Percentiles rank a stretch among this genome's conserved stretches.
Conservation (phyloP, 2,329 filamentous ascomycete genomes). For the Intubia oerlemansii region DNA sequence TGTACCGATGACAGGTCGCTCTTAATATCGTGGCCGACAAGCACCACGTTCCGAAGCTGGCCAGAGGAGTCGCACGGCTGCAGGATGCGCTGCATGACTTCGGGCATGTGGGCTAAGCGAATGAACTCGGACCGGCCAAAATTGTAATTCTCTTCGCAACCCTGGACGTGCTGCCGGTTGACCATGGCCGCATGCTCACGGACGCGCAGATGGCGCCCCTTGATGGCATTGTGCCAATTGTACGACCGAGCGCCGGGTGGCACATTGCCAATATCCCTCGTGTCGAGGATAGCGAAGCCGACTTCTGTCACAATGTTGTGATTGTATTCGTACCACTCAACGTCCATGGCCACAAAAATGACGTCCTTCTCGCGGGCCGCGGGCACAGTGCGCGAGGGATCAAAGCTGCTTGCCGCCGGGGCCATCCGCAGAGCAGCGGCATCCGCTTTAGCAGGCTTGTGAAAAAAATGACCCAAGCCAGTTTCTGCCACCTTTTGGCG, state of each 20-base stretch:
- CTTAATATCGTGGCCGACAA: constrained; percentile 57
- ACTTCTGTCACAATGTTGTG: constrained; percentile 59
- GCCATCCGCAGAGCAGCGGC: neutral
- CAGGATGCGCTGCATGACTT: constrained; percentile 11
- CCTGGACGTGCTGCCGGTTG: constrained; percentile 48
- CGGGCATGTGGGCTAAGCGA: constrained; percentile 8
- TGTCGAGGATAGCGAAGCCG: constrained; percentile 66
- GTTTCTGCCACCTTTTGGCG: constrained; percentile 12
- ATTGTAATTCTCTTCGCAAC: constrained; percentile 52
- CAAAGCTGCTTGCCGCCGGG: constrained; percentile 14
- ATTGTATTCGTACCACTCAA: constrained; percentile 58
- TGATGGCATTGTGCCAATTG: constrained; percentile 47
- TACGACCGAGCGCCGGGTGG: constrained; percentile 38
- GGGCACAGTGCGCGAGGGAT: constrained; percentile 21
- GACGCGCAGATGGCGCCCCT: constrained; percentile 56
- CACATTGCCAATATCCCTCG: constrained; percentile 26
- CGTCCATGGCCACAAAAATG: constrained; percentile 59
- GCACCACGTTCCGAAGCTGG: constrained; percentile 28
- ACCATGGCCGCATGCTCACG: constrained; percentile 41
- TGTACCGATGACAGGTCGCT: constrained; percentile 49
- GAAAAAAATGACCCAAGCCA: neutral
- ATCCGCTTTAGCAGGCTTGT: neutral
- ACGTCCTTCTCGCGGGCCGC: constrained; percentile 29
- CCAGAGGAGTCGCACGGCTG: constrained; percentile 1
- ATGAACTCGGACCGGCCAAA: constrained; percentile 39